Conservation (phyloP, 306 rosid species). For the Quercus wislizeni region DNA sequence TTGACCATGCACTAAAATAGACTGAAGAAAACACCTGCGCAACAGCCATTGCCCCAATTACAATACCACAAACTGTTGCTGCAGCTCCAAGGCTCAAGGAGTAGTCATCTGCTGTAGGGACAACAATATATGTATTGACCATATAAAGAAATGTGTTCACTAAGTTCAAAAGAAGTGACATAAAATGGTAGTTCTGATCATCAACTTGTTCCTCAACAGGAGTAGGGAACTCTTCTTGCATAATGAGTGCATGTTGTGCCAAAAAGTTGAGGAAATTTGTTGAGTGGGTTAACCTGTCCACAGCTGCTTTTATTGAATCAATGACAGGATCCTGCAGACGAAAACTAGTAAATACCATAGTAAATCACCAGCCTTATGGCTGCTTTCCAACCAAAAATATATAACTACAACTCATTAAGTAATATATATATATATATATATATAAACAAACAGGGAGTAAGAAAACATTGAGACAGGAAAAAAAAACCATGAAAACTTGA, state of each 20-base stretch:
- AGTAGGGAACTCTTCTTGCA: constrained; percentile 86
- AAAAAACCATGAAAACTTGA: constrained; percentile 4
- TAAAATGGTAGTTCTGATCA: constrained; percentile 72
- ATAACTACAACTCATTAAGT: not conserved
- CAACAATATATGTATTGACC: constrained; percentile 97
- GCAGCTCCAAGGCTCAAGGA: constrained; percentile 97
- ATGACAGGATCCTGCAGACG: constrained; percentile 87
- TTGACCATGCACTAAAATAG: constrained; percentile 99
- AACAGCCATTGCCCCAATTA: constrained; percentile 98
- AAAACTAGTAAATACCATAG: constrained; percentile 22
- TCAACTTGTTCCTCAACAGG: constrained; percentile 64
- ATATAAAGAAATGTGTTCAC: constrained; percentile 93
- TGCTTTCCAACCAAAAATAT: constrained; percentile 4
- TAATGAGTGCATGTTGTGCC: constrained; percentile 96
- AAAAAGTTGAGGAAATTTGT: constrained; percentile 91
- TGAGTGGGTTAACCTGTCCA: constrained; percentile 81
- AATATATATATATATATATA: not conserved
- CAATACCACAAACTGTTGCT: constrained; percentile 95
- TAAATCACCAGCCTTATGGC: constrained; percentile 9
- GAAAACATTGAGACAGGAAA: not conserved
- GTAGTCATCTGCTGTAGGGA: constrained; percentile 99
- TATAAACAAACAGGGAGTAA: not conserved
- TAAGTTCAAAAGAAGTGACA: constrained; percentile 86
- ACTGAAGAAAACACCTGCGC: constrained; percentile 98
- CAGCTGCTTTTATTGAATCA: constrained; percentile 81